Evolutionary conservation across 768 basidiomycete species (phyloP), one percentile per base, ranked within the genome.

Genomic region (Gyrodon lividus): DNA sequence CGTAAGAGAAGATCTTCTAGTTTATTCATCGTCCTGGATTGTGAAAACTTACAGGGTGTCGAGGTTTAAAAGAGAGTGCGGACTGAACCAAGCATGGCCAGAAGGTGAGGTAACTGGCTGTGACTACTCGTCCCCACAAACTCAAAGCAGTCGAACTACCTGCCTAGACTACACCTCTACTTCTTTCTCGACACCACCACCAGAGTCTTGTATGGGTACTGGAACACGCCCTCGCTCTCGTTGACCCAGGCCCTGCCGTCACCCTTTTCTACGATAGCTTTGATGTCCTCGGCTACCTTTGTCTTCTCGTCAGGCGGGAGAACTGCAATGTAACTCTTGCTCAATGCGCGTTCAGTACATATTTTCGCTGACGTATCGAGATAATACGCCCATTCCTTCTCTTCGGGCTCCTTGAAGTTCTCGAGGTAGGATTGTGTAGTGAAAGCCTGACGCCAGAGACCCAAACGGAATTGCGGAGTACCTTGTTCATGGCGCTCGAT

Each of bases 261-360:
- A 17, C 83, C 84, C 23, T 67, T 70, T 46, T 78, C 65, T 2
- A 92, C 64, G 48, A 92, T 83, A 8, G 64, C 73, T 39, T 75
- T 70, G 24, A 92, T 63, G 41, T 81, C 75, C 9, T 71, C 58
- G 20, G 69, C 65, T 30, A 93, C 76, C 37, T 76, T 70, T 12
- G 67, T 66, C 68, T 80, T 86, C 59, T 83, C 78, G n/a, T 77
- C 77, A 2, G 77, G 78, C 2, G 77, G 70, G 31, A 87, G 73
- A 19, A 86, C 68, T 0, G 87, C 77, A 39, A 94, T 82, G 67
- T 94, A 97, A 57, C 90, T 93, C 73, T 96, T 97, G 70, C 84
- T 92, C 51, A 75, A 74, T 2, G 84, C 84, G 44, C 93, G 75
- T 47, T 91, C 75, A 33, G 89, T 70, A 6, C 78, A 82, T 17